Percentiles rank a stretch among this genome's conserved stretches.
Evolutionary conservation across 148 eudicot genomes (phyloP).

Genomic region (Spergularia marina): DNA sequence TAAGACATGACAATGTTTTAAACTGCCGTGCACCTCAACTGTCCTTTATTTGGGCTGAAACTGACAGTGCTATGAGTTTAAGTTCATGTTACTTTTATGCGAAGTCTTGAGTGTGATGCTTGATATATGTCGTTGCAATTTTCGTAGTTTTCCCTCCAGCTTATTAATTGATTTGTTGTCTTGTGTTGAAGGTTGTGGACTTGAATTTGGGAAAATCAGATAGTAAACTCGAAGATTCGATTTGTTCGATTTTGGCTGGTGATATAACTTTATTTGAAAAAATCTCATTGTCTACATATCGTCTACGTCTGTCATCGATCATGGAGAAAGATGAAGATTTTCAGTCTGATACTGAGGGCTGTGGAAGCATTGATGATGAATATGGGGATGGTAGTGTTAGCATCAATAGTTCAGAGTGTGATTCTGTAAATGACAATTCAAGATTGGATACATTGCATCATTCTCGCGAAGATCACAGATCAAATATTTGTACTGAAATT

Average conservation of each 20-base stretch:
- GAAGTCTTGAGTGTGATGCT: neutral
- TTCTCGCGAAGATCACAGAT: conserved; percentile 25
- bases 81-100: neutral
- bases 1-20: neutral
- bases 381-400: conserved; percentile 41
- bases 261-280: conserved; percentile 90
- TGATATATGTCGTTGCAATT: neutral
- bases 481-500: conserved; percentile 52
- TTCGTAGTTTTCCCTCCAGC: neutral
- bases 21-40: neutral
- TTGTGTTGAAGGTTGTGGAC: conserved; percentile 54
- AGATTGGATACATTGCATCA: conserved; percentile 18
- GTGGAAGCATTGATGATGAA: conserved; percentile 69
- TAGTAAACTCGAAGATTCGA: conserved; percentile 53
- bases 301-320: conserved; percentile 55
- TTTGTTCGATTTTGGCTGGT: conserved; percentile 71
- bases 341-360: conserved; percentile 61
- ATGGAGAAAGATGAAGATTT: conserved; percentile 46
- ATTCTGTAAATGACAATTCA: conserved; percentile 41
- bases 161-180: conserved; percentile 12
- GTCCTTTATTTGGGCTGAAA: neutral
- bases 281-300: conserved; percentile 71
- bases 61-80: neutral
- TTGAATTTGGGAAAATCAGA: conserved; percentile 53
- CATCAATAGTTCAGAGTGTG: conserved; percentile 47